Conservation (phyloP, 1,284 basidiomycete genomes). For the Heterobasidion parviporum region DNA sequence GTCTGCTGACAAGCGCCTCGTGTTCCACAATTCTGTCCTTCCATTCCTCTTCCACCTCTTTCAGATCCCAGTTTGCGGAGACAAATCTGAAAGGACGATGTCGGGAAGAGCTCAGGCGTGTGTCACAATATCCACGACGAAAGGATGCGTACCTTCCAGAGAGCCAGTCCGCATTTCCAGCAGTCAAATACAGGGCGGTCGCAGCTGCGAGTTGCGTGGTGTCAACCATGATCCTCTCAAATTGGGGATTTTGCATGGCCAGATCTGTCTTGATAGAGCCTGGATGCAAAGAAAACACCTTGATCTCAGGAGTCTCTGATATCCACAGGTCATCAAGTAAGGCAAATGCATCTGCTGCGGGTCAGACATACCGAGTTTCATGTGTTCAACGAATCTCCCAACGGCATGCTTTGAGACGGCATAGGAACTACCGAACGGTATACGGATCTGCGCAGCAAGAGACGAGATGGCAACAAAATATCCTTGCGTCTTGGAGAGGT, state of each 20-base stretch:
- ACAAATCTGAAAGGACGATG: conserved; percentile 1
- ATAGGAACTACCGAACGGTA: conserved; percentile 6
- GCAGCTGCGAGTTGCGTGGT: not conserved
- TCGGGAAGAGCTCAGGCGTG: conserved; percentile 5
- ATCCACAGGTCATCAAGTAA: not conserved
- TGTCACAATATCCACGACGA: conserved; percentile 5
- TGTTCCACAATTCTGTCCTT: conserved; percentile 5
- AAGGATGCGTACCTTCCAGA: conserved; percentile 1
- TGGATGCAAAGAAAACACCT: conserved; percentile 8
- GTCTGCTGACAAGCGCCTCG: conserved; percentile 4
- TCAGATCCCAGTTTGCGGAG: conserved; percentile 7
- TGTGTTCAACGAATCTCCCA: conserved; percentile 9
- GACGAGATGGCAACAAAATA: conserved; percentile 5
- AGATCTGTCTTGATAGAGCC: conserved; percentile 6
- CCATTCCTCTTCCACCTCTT: conserved; percentile 5
- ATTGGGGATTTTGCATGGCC: not conserved
- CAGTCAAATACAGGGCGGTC: not conserved
- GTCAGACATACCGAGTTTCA: not conserved
- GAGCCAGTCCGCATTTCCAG: conserved; percentile 3
- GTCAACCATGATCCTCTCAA: not conserved
- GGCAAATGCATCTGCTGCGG: not conserved
- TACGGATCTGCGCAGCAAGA: conserved; percentile 3
- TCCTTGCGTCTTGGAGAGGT: conserved; percentile 6
- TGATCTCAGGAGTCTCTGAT: conserved; percentile 6
- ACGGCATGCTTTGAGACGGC: conserved; percentile 6